A percentile compares a stretch with the other conserved stretches of the same genome.
Evolutionary conservation across 225 moss, liverwort and hornwort species (phyloP).

Genomic region (Antitrichia curtipendula): DNA sequence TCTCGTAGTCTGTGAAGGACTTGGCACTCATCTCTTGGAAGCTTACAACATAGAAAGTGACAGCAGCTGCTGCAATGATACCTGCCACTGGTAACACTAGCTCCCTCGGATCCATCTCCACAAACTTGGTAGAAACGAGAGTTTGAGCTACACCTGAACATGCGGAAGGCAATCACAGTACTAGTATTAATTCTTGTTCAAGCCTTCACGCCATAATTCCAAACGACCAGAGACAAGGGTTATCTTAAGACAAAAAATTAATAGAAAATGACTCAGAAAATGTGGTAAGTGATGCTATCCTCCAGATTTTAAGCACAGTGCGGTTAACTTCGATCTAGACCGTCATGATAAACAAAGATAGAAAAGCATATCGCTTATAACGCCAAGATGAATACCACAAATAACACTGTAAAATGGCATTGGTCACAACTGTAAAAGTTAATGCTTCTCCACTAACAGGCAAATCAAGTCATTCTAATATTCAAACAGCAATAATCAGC

Average conservation of each 20-base stretch:
- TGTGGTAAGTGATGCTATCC: not conserved
- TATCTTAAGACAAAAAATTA: not conserved
- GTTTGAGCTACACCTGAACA: not conserved
- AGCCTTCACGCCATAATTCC: not conserved
- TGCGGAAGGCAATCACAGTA: not conserved
- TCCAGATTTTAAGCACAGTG: not conserved
- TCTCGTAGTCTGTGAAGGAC: conserved; percentile 66
- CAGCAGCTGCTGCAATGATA: conserved; percentile 78
- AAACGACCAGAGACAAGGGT: not conserved
- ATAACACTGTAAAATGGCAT: not conserved
- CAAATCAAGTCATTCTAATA: not conserved
- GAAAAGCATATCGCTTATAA: not conserved
- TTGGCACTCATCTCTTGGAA: conserved; percentile 92
- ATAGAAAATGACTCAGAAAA: not conserved
- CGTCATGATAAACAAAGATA: not conserved
- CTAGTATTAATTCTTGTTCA: not conserved
- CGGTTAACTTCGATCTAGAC: not conserved
- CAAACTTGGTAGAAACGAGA: not conserved
- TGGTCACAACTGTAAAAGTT: not conserved
- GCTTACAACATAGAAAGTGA: conserved; percentile 87
- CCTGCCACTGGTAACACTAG: conserved; percentile 72
- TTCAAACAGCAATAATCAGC: not conserved
- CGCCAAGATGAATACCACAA: not conserved
- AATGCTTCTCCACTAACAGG: not conserved
- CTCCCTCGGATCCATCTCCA: conserved; percentile 70